Base-by-base conservation (phyloP, 202 grass and related monocot species). In the Bolboschoenoplectus hybrid region DNA sequence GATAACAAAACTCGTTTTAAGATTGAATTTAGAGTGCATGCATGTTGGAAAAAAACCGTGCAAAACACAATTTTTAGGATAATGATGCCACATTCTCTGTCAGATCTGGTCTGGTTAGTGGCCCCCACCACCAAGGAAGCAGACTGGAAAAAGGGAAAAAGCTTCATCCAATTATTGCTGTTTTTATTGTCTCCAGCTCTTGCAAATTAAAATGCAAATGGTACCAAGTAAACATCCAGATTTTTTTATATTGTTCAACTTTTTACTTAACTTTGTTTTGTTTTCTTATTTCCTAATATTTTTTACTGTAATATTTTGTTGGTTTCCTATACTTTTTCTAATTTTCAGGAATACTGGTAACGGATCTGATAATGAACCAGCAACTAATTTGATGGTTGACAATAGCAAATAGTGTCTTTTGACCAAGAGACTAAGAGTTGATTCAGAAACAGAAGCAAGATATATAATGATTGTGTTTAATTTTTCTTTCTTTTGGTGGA, bases 321-420 rank as follows among this genome's bases (percentile, higher is more conserved):
- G 14, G 56, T 60, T 60, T 60, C n/a, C 2, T 13, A 67, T 13
- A 44, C 46, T 46, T 10, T 44, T 70, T n/a, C 56, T 60, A 60
- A 60, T 60, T 60, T 19, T 60, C 56, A 60, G 14, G 3, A n/a
- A 60, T 1, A 60, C 56, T 26, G 26, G 26, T 26, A 26, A 26
- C 26, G 26, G 26, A 26, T 26, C 26, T 26, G 26, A 26, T 56
- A 78, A 78, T 78, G 34, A 58, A 53, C 47, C 67, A 39, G 17
- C 51, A 78, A 78, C 35, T 57, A 78, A 78, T 26, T 57, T 77
- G 74, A 77, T 76, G 35, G 35, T 77, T 77, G 74, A 56, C 35
- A 56, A 38, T 78, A 40, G 34, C 20, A 39, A 78, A 78, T 56
- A 12, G 36, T 12, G 51, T 78, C 74, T n/a, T 57, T 78, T 78